A percentile compares a stretch with the other conserved stretches of the same genome.
phyloP scores from a whole-genome alignment of 768 basidiomycete species.

The Naganishia vishniacii region DNA sequence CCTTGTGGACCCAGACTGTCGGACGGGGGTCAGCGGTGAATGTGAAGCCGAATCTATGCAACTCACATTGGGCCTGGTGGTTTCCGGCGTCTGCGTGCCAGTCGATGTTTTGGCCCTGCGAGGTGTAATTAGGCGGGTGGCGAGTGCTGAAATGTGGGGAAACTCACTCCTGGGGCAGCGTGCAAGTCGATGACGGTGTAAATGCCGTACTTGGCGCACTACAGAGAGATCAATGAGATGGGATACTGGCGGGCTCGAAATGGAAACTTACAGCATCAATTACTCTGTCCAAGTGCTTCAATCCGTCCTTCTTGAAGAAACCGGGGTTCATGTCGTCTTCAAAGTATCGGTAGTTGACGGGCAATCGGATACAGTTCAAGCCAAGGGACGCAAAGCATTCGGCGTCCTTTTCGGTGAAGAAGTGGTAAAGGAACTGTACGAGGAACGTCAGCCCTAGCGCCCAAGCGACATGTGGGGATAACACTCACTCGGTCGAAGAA shows the following conservation, averaged over 20 bases:
- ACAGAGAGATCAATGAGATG: neutral
- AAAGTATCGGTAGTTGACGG: constrained; percentile 41
- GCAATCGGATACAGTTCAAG: constrained; percentile 66
- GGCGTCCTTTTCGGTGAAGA: constrained; percentile 71
- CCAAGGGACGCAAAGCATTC: constrained; percentile 71
- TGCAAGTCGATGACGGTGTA: constrained; percentile 75
- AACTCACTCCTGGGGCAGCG: constrained; percentile 52
- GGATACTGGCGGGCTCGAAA: neutral
- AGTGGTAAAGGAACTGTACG: constrained; percentile 69
- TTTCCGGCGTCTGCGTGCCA: constrained; percentile 64
- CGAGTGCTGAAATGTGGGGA: neutral
- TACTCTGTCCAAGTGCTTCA: constrained; percentile 77
- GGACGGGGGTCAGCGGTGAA: neutral
- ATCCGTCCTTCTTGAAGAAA: constrained; percentile 66
- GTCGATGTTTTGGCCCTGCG: constrained; percentile 52
- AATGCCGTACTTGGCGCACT: constrained; percentile 67
- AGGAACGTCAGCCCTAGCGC: neutral
- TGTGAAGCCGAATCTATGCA: neutral
- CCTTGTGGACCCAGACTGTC: constrained; percentile 72
- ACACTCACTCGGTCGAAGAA: constrained; percentile 73
- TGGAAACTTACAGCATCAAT: constrained; percentile 54
- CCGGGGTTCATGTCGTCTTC: constrained; percentile 71
- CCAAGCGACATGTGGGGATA: neutral
- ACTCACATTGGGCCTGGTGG: constrained; percentile 28
- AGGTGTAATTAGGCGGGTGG: neutral